Percentiles rank a stretch among this genome's conserved stretches.
Evolutionary conservation across 441 rosid genomes (phyloP).

Genomic region (Viola pubescens): DNA sequence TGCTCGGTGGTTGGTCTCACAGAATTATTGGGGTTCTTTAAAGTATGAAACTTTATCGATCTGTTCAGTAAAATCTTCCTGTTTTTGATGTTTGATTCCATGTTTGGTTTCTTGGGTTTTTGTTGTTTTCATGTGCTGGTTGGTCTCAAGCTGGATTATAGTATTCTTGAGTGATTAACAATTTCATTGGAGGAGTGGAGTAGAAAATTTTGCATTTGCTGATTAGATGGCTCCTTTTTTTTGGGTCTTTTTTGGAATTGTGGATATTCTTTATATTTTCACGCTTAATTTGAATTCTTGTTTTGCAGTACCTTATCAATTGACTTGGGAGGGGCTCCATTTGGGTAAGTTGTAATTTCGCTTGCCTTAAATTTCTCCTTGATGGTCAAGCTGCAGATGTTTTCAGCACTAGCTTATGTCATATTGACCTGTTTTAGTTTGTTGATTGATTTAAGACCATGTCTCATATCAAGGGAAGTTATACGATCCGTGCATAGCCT

Average conservation of each 20-base stretch:
- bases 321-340: constrained; percentile 80
- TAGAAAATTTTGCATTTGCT: not conserved
- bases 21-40: constrained; percentile 77
- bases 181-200: no score
- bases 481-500: no score
- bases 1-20: constrained; percentile 92
- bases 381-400: no score
- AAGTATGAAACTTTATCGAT: constrained; percentile 30
- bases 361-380: not conserved
- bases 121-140: not conserved
- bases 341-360: constrained; percentile 43
- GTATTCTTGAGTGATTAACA: no score
- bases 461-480: no score
- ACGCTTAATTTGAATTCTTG: not conserved
- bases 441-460: no score
- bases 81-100: not conserved
- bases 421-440: not conserved
- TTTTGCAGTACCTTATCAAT: constrained; percentile 67
- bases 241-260: not conserved
- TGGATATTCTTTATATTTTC: not conserved
- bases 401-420: not conserved
- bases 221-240: not conserved
- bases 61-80: not conserved
- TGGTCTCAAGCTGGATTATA: no score
- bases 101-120: not conserved